A percentile compares a stretch with the other conserved stretches of the same genome.
Conservation (phyloP, 2,329 filamentous ascomycete genomes). For the Fonsecaea pugnacius region DNA sequence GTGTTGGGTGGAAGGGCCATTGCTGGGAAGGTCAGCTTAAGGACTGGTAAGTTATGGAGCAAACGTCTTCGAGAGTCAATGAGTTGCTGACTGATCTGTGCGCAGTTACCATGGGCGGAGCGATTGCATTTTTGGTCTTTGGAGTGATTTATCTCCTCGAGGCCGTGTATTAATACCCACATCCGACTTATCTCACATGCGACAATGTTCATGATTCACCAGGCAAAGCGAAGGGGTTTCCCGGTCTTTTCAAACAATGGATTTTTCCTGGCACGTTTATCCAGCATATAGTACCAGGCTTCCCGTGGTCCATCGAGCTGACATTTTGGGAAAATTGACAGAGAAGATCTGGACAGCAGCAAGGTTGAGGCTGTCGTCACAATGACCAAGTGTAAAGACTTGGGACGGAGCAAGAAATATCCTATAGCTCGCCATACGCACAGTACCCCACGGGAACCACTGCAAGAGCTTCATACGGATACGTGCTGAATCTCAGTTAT, state of each 20-base stretch:
- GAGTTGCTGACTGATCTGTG: conserved; percentile 24
- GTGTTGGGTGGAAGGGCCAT: conserved; percentile 91
- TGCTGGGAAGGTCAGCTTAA: conserved; percentile 90
- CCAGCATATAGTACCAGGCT: not conserved
- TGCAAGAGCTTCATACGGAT: no score
- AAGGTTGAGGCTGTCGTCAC: no score
- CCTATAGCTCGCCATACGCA: no score
- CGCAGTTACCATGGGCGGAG: conserved; percentile 87
- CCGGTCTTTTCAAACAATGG: not conserved
- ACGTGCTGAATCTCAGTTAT: no score
- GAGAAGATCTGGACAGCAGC: no score
- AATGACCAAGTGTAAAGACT: no score
- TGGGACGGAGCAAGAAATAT: no score
- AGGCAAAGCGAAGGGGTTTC: not conserved
- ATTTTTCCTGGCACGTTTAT: not conserved
- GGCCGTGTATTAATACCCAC: conserved; percentile 60
- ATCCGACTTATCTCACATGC: not conserved
- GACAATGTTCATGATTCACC: not conserved
- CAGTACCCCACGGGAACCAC: no score
- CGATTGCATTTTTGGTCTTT: conserved; percentile 86
- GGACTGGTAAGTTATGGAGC: conserved; percentile 75
- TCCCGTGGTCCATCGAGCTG: no score
- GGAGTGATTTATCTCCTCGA: conserved; percentile 90
- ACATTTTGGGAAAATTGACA: no score
- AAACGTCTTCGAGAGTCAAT: conserved; percentile 6